Percentiles rank a stretch among this genome's conserved stretches.
Conservation (phyloP, 306 rosid genomes). For the Cicer cuneatum region DNA sequence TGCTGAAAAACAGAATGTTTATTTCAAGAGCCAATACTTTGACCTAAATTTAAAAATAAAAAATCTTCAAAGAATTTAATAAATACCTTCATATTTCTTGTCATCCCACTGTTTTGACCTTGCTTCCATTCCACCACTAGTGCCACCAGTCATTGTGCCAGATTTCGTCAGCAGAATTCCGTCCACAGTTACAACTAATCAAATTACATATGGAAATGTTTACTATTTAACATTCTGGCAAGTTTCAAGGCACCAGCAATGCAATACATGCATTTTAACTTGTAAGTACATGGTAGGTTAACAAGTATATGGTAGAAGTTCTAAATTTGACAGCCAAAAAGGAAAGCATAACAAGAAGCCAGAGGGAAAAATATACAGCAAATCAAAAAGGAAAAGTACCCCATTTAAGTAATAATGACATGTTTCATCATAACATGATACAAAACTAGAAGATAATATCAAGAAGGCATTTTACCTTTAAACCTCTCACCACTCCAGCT, state of each 20-base stretch:
- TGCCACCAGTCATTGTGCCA: conserved; percentile 99
- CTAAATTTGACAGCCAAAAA: conserved; percentile 21
- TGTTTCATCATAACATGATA: conserved; percentile 21
- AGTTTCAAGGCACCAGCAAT: conserved; percentile 36
- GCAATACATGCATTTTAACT: background rate
- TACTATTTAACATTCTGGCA: conserved; percentile 15
- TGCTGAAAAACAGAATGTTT: conserved; percentile 55
- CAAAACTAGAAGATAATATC: conserved; percentile 2
- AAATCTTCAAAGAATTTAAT: background rate
- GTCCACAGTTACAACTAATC: conserved; percentile 92
- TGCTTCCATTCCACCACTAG: conserved; percentile 99
- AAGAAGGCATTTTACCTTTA: conserved; percentile 65
- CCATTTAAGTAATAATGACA: conserved; percentile 27
- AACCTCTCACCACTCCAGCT: conserved; percentile 98
- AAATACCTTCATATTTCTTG: conserved; percentile 89
- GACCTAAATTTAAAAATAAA: background rate
- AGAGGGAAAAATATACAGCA: conserved; percentile 6
- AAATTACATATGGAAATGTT: conserved; percentile 44
- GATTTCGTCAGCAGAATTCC: conserved; percentile 94
- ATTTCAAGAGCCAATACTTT: conserved; percentile 43
- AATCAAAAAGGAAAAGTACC: conserved; percentile 32
- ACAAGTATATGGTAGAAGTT: conserved; percentile 1
- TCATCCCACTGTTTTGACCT: conserved; percentile 98
- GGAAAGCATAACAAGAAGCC: conserved; percentile 29
- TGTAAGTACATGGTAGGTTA: conserved; percentile 1